A percentile compares a stretch with the other conserved stretches of the same genome.
These are phyloP conservation scores for Sporisorium graminicola DNA, from an alignment of 1,284 basidiomycete genomes.

Conservation along the genomic window DNA sequence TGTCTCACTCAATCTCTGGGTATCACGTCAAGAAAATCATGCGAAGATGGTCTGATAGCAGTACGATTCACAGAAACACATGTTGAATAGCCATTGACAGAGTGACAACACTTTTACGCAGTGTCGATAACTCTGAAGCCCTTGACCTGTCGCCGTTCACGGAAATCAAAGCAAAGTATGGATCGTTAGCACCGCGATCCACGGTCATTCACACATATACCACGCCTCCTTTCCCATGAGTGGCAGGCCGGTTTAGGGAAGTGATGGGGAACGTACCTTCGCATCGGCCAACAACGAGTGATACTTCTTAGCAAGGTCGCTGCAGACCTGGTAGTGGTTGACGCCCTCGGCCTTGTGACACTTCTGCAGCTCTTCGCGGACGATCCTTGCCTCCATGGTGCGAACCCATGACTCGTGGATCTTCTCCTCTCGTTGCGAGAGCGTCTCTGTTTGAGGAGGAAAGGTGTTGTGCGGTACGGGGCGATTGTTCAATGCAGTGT, in stretches of 20 bases:
- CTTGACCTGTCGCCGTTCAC: constrained; percentile 41
- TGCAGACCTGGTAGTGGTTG: constrained; percentile 77
- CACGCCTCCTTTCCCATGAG: no score
- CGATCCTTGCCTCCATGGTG: constrained; percentile 91
- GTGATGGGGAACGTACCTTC: constrained; percentile 77
- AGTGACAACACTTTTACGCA: constrained; percentile 16
- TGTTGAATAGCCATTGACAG: background rate
- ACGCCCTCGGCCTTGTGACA: constrained; percentile 93
- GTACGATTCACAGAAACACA: background rate
- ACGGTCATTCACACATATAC: no score
- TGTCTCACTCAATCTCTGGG: background rate
- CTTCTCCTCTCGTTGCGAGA: constrained; percentile 78
- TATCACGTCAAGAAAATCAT: background rate
- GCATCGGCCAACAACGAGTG: constrained; percentile 83
- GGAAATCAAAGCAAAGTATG: background rate
- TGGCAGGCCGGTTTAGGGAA: no score
- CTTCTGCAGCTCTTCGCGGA: constrained; percentile 88
- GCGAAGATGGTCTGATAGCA: background rate
- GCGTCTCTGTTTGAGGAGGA: constrained; percentile 22
- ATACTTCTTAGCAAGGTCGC: constrained; percentile 87
- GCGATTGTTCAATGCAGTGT: background rate
- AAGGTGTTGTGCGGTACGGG: background rate
- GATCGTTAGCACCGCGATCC: background rate
- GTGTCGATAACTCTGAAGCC: constrained; percentile 58
- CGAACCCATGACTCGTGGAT: constrained; percentile 94